A percentile compares a stretch with the other conserved stretches of the same genome.
Evolutionary conservation across 306 rosid genomes (phyloP).

Genomic region (Cucurbita argyrosperma): DNA sequence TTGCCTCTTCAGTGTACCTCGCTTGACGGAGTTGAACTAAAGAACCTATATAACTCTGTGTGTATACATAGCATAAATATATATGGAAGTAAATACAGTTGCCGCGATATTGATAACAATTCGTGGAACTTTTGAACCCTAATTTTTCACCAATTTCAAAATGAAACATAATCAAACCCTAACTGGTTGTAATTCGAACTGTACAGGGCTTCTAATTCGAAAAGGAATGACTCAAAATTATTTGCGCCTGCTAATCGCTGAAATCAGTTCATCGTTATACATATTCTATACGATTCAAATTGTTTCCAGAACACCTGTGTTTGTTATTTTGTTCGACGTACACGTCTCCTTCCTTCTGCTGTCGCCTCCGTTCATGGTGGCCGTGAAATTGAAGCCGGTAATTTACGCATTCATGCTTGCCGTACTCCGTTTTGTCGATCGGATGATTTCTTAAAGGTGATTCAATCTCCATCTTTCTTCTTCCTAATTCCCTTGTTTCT

Average conservation of each 20-base stretch:
- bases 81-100: background rate
- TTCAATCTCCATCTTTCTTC: background rate
- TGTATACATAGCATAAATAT: background rate
- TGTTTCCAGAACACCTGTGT: background rate
- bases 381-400: background rate
- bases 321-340: background rate
- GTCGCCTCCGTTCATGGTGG: background rate
- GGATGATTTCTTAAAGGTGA: background rate
- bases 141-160: background rate
- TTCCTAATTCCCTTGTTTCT: background rate
- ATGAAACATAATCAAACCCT: background rate
- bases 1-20: background rate
- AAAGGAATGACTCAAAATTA: background rate
- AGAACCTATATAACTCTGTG: conserved; percentile 1
- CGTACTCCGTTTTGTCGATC: background rate
- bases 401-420: no score
- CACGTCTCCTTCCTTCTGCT: background rate
- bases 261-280: background rate
- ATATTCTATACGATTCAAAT: background rate
- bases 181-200: background rate
- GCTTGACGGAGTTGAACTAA: background rate
- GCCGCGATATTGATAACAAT: conserved; percentile 8
- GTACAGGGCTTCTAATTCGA: background rate
- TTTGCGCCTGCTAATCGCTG: background rate
- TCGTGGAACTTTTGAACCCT: conserved; percentile 4